A percentile compares a stretch with the other conserved stretches of the same genome.
Conservation (phyloP, 345 rosid species). For the Dipteronia sinensis region DNA sequence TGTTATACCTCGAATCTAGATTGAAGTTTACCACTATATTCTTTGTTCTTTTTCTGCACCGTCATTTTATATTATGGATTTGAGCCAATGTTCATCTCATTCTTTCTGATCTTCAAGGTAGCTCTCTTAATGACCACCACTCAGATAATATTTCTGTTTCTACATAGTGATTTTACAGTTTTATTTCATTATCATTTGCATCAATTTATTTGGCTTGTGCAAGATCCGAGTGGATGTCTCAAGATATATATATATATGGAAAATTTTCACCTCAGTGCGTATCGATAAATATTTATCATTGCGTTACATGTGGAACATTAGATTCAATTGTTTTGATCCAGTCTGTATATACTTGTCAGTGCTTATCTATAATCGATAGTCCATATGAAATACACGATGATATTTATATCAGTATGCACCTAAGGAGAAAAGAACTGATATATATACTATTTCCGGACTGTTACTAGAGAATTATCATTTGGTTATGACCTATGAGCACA, state of each 20-base stretch:
- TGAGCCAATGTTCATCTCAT: not conserved
- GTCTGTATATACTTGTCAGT: no score
- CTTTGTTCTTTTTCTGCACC: not conserved
- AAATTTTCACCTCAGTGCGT: no score
- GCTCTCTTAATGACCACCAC: not conserved
- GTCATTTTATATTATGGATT: not conserved
- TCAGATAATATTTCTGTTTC: not conserved
- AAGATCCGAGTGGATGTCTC: not conserved
- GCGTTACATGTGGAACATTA: no score
- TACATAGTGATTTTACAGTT: not conserved
- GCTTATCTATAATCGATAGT: no score
- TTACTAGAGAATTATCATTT: no score
- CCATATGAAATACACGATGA: no score
- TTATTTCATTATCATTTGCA: not conserved
- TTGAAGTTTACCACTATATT: not conserved
- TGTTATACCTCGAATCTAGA: not conserved
- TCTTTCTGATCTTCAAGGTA: not conserved
- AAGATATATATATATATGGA: no score
- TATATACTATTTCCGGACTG: no score
- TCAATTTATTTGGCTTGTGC: not conserved
- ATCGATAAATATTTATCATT: no score
- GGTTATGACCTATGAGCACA: not conserved
- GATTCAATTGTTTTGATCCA: no score
- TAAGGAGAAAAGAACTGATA: no score
- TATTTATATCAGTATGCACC: no score